These are phyloP conservation scores for Umbelopsis sp. DNA, from an alignment of 192 early-diverging fungal genomes.

Conservation along the genomic window DNA sequence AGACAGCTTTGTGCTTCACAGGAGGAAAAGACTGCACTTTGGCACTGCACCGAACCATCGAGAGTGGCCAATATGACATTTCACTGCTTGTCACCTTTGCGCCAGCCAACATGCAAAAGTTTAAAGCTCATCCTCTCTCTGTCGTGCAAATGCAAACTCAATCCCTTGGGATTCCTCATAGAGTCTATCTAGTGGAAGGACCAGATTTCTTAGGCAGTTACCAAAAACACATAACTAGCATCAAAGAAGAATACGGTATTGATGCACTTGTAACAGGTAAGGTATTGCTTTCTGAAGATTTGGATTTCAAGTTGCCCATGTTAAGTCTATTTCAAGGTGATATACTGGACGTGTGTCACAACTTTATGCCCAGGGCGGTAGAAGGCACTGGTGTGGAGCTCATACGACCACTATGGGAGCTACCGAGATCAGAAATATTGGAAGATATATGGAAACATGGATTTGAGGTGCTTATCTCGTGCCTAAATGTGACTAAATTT, in stretches of 20 bases:
- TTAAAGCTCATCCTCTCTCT: constrained; percentile 56
- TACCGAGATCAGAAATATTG: constrained; percentile 47
- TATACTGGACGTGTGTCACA: constrained; percentile 60
- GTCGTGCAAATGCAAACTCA: constrained; percentile 51
- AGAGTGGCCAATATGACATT: constrained; percentile 41
- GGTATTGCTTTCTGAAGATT: not conserved
- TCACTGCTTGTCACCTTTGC: constrained; percentile 54
- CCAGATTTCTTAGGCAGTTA: constrained; percentile 56
- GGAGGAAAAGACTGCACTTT: constrained; percentile 67
- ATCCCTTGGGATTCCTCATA: constrained; percentile 52
- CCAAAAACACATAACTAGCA: constrained; percentile 38
- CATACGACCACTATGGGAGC: constrained; percentile 60
- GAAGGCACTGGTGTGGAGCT: constrained; percentile 48
- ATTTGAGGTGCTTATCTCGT: constrained; percentile 34
- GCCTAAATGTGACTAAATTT: constrained; percentile 36
- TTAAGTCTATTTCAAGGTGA: constrained; percentile 41
- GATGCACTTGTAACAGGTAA: constrained; percentile 58
- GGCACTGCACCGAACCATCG: constrained; percentile 45
- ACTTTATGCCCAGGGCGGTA: constrained; percentile 62
- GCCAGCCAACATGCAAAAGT: constrained; percentile 46
- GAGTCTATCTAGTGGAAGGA: constrained; percentile 42
- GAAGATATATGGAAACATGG: constrained; percentile 39
- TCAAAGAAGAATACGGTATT: constrained; percentile 47
- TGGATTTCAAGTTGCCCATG: not conserved
- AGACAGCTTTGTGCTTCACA: constrained; percentile 59